Conservation (phyloP, 2,329 filamentous ascomycete genomes). For the Fusarium ramigenum region DNA sequence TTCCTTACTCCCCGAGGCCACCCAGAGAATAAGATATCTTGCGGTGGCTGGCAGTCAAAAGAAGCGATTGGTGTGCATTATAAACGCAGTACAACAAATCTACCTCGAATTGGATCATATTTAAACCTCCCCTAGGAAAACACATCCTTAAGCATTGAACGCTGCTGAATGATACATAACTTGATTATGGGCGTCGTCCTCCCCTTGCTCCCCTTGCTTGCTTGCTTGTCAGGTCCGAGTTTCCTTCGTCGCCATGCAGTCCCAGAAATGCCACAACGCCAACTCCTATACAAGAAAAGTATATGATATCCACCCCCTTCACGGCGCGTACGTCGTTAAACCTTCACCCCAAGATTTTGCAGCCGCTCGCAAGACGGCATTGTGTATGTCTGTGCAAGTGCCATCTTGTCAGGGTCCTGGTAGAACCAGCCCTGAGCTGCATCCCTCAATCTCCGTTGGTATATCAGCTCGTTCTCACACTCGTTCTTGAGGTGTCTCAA, state of each 20-base stretch:
- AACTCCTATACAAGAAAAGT: conserved; percentile 42
- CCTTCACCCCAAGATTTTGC: conserved; percentile 50
- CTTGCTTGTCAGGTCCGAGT: conserved; percentile 10
- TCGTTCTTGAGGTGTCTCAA: conserved; percentile 72
- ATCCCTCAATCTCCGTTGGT: conserved; percentile 74
- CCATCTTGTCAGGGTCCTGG: conserved; percentile 81
- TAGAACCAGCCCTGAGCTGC: conserved; percentile 90
- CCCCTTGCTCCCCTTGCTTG: background rate
- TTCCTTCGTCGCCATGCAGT: conserved; percentile 39
- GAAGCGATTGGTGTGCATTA: background rate
- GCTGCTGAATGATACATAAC: conserved; percentile 28
- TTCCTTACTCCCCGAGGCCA: background rate
- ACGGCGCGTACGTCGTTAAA: conserved; percentile 27
- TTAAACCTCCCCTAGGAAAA: background rate
- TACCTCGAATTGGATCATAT: background rate
- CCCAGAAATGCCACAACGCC: conserved; percentile 44
- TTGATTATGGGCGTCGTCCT: conserved; percentile 33
- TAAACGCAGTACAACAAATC: background rate
- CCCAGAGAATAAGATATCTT: background rate
- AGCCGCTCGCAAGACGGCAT: conserved; percentile 65
- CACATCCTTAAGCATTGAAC: conserved; percentile 13
- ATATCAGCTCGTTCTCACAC: conserved; percentile 78
- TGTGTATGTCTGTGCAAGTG: conserved; percentile 66
- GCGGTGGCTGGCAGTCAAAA: background rate
- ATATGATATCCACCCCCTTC: conserved; percentile 12